Evolutionary conservation across 1,284 basidiomycete species (phyloP).

Genomic region (Austroboletus niveus): DNA sequence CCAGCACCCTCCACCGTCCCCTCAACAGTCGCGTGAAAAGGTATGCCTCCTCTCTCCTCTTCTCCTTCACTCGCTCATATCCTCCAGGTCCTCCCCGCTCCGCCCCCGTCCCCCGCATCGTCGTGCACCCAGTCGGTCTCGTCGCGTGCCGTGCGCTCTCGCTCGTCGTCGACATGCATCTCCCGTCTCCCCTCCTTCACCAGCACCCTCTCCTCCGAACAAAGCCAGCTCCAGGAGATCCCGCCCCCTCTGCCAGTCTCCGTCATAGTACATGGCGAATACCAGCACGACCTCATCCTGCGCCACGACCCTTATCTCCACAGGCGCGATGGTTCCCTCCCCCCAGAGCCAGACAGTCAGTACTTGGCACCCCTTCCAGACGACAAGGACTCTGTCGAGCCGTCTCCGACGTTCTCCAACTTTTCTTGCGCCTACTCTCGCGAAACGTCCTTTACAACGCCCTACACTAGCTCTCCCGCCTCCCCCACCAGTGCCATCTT

Average conservation of each 20-base stretch:
- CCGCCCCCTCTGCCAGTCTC: slow-evolving; percentile 31
- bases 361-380: slow-evolving; percentile 14
- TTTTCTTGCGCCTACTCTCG: slow-evolving; percentile 29
- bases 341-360: slow-evolving; percentile 19
- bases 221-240: slow-evolving; percentile 28
- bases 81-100: slow-evolving; percentile 26
- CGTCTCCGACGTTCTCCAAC: slow-evolving; percentile 28
- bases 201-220: slow-evolving; percentile 33
- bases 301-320: slow-evolving; percentile 15
- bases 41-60: slow-evolving; percentile 4
- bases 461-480: slow-evolving; percentile 17
- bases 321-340: slow-evolving; percentile 13
- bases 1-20: background rate
- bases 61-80: background rate
- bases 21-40: slow-evolving; percentile 20
- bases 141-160: slow-evolving; percentile 30
- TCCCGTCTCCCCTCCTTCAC: slow-evolving; percentile 34
- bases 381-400: slow-evolving; percentile 28
- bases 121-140: slow-evolving; percentile 27
- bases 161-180: slow-evolving; percentile 31
- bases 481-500: slow-evolving; percentile 25
- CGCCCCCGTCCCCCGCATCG: slow-evolving; percentile 29
- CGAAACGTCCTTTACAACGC: slow-evolving; percentile 25
- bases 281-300: slow-evolving; percentile 28
- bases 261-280: slow-evolving; percentile 30